Base-by-base conservation (phyloP, 441 rosid species). In the Pelargonium citronellum region DNA sequence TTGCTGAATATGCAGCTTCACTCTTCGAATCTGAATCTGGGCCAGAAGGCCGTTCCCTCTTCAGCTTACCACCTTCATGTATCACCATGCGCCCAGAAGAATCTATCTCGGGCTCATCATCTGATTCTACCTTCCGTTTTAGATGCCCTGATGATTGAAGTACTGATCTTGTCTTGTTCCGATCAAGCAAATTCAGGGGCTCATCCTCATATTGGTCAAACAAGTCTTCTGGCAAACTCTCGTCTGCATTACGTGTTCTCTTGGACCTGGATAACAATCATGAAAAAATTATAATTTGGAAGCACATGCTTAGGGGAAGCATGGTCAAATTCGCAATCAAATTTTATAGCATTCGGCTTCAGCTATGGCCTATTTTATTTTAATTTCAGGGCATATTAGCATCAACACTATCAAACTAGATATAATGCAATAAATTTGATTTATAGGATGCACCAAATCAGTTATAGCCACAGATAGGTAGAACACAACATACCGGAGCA, bases 171-270 rank as follows among this genome's bases (percentile, higher is more conserved):
- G 90, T 95, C 81, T 84, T 91, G 75, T 66, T 69, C 75, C 79
- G 84, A 77, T 92, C 99, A 73, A 95, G 92, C 61, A 95, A 79
- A 82, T 95, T 95, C 1, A 95, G 92, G 0, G 99, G 99, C 77
- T 92, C 99, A 63, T 92, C 96, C 39, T 90, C 99, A 49, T 87
- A 72, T 76, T 87, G 90, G 64, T 89, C 87, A 66, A 79, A 71
- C 69, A 79, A 76, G 73, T 87, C 97, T 79, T 87, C 95, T 13
- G 88, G 88, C 80, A 87, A 84, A 77, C 94, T 89, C 80, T 79
- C 86, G 47, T 81, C 84, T 13, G 79, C 78, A 73, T 71, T 83
- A 19, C 74, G 84, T 58, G 57, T 77, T 80, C 76, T 84, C 84
- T 83, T 90, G 67, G 87, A 74, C 81, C 97, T 91, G 80, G 19